Conservation (phyloP, 768 basidiomycete genomes). For the Multifurca ochricompacta region DNA sequence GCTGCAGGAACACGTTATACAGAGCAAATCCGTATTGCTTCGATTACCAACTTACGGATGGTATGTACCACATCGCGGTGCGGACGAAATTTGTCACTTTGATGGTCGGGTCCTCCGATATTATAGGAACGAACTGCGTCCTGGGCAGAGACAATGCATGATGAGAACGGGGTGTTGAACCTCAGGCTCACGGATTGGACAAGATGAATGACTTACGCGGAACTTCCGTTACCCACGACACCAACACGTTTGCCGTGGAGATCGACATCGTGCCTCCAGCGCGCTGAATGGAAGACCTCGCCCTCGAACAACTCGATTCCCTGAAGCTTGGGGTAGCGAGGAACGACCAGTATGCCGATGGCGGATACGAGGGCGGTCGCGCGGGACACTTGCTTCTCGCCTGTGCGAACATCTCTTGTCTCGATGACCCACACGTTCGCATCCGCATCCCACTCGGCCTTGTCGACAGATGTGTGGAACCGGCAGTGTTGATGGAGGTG, state of each 20-base stretch:
- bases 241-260: slow-evolving; percentile 47
- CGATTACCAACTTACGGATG: slow-evolving; percentile 31
- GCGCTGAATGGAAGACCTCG: slow-evolving; percentile 46
- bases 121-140: slow-evolving; percentile 45
- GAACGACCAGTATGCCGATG: slow-evolving; percentile 24
- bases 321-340: slow-evolving; percentile 23
- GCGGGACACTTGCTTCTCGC: slow-evolving; percentile 4
- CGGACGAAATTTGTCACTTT: slow-evolving; percentile 46
- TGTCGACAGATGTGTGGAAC: slow-evolving; percentile 25
- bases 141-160: not conserved
- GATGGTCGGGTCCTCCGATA: slow-evolving; percentile 40
- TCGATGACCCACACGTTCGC: slow-evolving; percentile 24
- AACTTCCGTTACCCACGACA: slow-evolving; percentile 56
- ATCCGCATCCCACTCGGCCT: slow-evolving; percentile 25
- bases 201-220: slow-evolving; percentile 33
- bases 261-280: slow-evolving; percentile 46
- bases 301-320: slow-evolving; percentile 38
- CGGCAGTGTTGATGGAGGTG: slow-evolving; percentile 19
- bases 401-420: slow-evolving; percentile 18
- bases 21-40: not conserved
- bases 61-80: slow-evolving; percentile 49
- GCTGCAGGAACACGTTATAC: not conserved
- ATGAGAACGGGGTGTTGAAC: not conserved
- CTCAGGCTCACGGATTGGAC: not conserved
- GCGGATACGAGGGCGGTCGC: slow-evolving; percentile 28